Conservation (phyloP, 192 early-diverging fungal species). For the Podila verticillata region DNA sequence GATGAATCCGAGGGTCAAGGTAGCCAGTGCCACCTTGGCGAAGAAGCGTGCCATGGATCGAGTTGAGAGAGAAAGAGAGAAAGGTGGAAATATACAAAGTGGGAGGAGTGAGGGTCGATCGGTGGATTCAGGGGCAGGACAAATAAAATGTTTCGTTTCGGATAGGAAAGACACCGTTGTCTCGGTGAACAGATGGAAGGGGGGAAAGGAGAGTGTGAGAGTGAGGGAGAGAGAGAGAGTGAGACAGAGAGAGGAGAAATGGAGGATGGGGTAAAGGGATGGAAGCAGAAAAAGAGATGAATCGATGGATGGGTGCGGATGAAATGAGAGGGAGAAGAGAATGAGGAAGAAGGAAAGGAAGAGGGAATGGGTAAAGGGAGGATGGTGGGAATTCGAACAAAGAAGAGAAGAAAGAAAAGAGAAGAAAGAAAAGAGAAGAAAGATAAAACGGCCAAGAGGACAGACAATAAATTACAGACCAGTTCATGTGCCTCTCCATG, state of each 20-base stretch:
- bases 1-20: neutral
- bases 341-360: neutral
- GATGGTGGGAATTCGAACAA: neutral
- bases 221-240: constrained; percentile 6
- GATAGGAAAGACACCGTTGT: neutral
- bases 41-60: neutral
- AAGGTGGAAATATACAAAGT: no score
- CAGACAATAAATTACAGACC: no score
- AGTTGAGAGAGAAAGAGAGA: neutral
- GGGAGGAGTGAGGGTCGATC: no score
- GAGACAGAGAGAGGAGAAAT: neutral
- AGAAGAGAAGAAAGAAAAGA: neutral
- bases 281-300: neutral
- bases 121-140: neutral
- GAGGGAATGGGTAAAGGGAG: neutral
- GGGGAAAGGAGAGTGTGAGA: neutral
- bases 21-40: neutral
- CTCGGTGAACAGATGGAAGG: neutral
- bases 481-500: neutral
- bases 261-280: constrained; percentile 12
- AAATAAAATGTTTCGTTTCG: neutral
- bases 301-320: neutral
- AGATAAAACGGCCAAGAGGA: neutral
- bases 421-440: neutral
- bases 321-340: neutral